These are phyloP conservation scores for Furcasterigmium furcatum DNA, from an alignment of 2,329 filamentous ascomycete species.

Conservation along the genomic window DNA sequence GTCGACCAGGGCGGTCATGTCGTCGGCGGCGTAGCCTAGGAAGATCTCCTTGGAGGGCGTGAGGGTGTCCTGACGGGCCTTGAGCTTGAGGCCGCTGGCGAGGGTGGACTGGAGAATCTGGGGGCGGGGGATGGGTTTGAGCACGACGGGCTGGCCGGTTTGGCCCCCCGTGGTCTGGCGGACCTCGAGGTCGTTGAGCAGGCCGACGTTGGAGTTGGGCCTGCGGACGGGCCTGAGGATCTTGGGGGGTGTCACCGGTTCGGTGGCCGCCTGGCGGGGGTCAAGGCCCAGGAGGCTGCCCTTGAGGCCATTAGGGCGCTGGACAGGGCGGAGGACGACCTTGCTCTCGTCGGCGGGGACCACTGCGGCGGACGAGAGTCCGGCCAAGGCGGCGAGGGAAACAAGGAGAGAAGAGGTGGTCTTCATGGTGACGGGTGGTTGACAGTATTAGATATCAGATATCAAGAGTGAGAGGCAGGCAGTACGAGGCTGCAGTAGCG, in stretches of 20 bases:
- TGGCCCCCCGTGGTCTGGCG: neutral
- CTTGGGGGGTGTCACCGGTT: conserved; percentile 1
- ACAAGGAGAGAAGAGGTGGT: conserved; percentile 4
- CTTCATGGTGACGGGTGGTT: conserved; percentile 3
- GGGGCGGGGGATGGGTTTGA: neutral
- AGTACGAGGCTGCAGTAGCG: neutral
- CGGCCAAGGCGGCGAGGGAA: conserved; percentile 4
- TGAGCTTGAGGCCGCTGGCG: neutral
- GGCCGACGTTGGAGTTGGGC: neutral
- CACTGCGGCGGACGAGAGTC: conserved; percentile 2
- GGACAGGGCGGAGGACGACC: conserved; percentile 6
- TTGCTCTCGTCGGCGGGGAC: conserved; percentile 2
- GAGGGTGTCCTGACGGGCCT: neutral
- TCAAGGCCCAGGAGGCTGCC: neutral
- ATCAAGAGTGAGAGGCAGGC: neutral
- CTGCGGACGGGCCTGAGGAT: neutral
- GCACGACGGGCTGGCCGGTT: neutral
- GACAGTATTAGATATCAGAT: neutral
- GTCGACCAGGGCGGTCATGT: conserved; percentile 2
- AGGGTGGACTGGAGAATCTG: neutral
- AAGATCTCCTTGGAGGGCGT: neutral
- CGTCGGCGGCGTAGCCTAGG: conserved; percentile 1
- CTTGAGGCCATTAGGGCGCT: neutral
- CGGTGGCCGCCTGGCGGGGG: neutral
- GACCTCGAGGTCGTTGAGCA: neutral